Conservation (phyloP, 2,329 filamentous ascomycete species). For the Neonectria magnoliae region DNA sequence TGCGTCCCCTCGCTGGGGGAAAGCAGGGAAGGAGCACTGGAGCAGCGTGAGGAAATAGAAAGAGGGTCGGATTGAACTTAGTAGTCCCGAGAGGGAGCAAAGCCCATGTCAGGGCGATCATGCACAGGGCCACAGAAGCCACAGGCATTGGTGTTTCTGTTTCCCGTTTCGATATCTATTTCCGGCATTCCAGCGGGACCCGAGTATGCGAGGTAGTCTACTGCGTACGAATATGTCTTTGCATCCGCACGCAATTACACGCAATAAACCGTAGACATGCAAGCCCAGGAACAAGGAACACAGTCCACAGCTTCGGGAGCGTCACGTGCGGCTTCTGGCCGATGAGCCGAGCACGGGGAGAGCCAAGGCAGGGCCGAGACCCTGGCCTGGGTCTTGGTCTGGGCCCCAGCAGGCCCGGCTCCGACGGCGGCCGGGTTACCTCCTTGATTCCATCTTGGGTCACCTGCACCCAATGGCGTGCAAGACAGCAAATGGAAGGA, state of each 20-base stretch:
- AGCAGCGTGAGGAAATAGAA: not conserved
- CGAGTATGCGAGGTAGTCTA: not conserved
- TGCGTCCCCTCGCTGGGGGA: slow-evolving; percentile 13
- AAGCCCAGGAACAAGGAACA: not conserved
- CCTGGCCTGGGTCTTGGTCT: slow-evolving; percentile 19
- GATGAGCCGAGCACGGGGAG: slow-evolving; percentile 18
- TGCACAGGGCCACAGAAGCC: not conserved
- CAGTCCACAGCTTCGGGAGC: slow-evolving; percentile 12
- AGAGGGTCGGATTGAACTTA: slow-evolving; percentile 7
- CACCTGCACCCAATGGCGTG: not conserved
- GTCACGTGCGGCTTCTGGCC: slow-evolving; percentile 17
- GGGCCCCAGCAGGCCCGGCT: slow-evolving; percentile 20
- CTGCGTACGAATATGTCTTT: too few species aligned
- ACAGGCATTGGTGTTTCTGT: slow-evolving; percentile 9
- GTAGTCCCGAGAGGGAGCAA: slow-evolving; percentile 1
- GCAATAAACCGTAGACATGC: not conserved
- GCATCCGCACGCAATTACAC: not conserved
- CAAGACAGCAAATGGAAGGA: not conserved
- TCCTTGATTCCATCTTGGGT: not conserved
- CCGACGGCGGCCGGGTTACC: slow-evolving; percentile 24
- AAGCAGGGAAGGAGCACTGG: not conserved
- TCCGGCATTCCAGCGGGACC: not conserved
- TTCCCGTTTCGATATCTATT: slow-evolving; percentile 18
- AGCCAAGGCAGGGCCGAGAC: slow-evolving; percentile 23
- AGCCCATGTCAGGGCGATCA: slow-evolving; percentile 10